Base-by-base conservation (phyloP, 768 basidiomycete species). In the Cyclocybe aegerita region DNA sequence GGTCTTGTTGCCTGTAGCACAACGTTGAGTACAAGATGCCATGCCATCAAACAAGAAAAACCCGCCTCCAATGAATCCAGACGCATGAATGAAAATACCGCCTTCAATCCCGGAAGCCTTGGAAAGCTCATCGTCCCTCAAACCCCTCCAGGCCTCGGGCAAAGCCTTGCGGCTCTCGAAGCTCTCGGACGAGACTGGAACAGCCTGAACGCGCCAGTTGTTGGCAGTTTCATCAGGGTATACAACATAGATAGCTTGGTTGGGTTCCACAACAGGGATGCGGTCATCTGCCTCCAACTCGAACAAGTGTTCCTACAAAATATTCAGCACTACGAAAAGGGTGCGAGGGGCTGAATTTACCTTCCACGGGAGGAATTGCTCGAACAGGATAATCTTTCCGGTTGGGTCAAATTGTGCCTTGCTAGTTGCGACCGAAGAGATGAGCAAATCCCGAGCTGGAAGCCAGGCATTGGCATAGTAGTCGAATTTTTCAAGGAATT, bases 11-110 rank as follows among this genome's bases (percentile, higher is more conserved):
- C 90, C 91, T 93, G 55, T 30, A 53, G 33, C 32, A 12, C 15
- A 10, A 23, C n/a, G 42, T 38, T 15, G 4, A 12, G 41, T 34
- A 41, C 30, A n/a, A 37, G 12, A 42, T 15, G 43, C 33, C n/a
- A 30, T 33, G 33, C 15, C 17, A n/a, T 16, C 30, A n/a, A 7
- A 54, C 39, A 43, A 29, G 14, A 46, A 48, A 48, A 12, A 48
- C 81, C 53, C 55, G 85, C 94, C 94, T 60, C 97, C 97, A 62
- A 94, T 98, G 67, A 99, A 99, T 7, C 97, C 97, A 51, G 88
- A 89, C 1, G 95, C 93, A 70, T 99, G 97, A 17, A 95, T 85
- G 62, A 99, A 99, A 47, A 97, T 82, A 45, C 95, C 80, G 1
- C 86, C 93, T 0, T 82, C 79, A 52, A 98, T 83, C 2, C 92